Evolutionary conservation across 371 early-diverging fungal genomes (phyloP).

Genomic region (Mucor sp.): DNA sequence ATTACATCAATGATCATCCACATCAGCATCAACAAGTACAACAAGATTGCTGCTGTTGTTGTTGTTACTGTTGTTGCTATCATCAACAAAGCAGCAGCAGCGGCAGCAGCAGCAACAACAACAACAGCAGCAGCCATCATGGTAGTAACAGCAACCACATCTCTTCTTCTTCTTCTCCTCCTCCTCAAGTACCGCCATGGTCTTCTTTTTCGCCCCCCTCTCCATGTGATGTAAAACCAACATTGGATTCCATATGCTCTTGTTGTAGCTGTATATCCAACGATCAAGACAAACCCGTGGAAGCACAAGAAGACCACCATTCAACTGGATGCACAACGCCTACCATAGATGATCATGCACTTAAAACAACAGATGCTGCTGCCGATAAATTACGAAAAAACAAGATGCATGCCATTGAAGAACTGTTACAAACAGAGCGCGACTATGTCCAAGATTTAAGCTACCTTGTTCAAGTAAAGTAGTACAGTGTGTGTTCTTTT

Average conservation of each 20-base stretch:
- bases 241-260: slow-evolving; percentile 19
- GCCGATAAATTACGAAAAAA: slow-evolving; percentile 17
- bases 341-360: neutral
- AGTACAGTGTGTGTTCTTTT: too few relatives aligned
- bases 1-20: neutral
- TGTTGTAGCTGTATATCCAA: slow-evolving; percentile 24
- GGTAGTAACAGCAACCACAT: neutral
- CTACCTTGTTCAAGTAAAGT: slow-evolving; percentile 45
- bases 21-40: neutral
- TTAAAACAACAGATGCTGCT: neutral
- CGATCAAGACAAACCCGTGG: neutral
- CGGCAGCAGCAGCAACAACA: neutral
- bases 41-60: slow-evolving; percentile 14
- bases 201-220: neutral
- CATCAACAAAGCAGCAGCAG: neutral
- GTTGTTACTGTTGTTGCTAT: slow-evolving; percentile 13
- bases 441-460: slow-evolving; percentile 45
- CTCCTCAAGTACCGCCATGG: neutral
- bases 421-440: slow-evolving; percentile 48
- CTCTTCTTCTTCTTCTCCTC: too few relatives aligned
- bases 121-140: too few relatives aligned
- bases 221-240: neutral
- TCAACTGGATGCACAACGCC: slow-evolving; percentile 20
- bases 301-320: neutral
- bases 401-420: slow-evolving; percentile 44